Base-by-base conservation (phyloP, 75 land plant species). In the Selaginella tamariscina region DNA sequence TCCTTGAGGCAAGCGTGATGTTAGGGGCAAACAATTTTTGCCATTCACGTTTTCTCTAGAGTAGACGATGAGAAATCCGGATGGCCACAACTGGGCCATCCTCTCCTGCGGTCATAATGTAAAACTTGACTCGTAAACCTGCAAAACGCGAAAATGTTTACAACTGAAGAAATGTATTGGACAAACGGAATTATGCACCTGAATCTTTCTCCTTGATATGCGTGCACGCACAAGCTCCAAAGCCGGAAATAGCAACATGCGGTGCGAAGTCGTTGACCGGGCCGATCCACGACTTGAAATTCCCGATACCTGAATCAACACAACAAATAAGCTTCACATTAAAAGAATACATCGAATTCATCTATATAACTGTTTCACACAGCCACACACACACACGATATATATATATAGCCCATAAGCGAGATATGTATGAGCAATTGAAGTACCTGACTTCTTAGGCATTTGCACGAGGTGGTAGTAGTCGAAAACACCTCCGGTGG, bases 41-140 rank as follows among this genome's bases (percentile, higher is more conserved):
- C 5, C 49, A 39, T 39, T 39, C 5, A 5, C 15, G 11, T 5
- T 5, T 39, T 15, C 5, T 5, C 15, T 15, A 87, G 23, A 85
- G 44, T 23, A 91, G 88, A 78, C 88, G 93, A 79, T 91, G 96
- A 33, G 92, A 83, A 56, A 91, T 68, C 31, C 89, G 81, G 30
- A 91, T 85, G 2, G 88, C 79, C 24, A 91, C 79, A 5, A 88
- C 73, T 62, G 85, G 78, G 2, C 85, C 86, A 27, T 80, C 75
- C 1, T 32, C 57, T 66, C 85, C 85, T 32, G 77, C 80, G 44
- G 30, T 83, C 93, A 91, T 80, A 2, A 59, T 64, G 0, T 85
- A 84, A 75, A 74, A 80, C 55, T 79, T 83, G 32, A 88, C 79
- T 1, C 83, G 76, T 69, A 91, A 44, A 13, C 96, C 96, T 91